Evolutionary conservation across 2,329 filamentous ascomycete genomes (phyloP), one percentile per base, ranked within the genome.

Genomic region (Calonectria fujianensis): DNA sequence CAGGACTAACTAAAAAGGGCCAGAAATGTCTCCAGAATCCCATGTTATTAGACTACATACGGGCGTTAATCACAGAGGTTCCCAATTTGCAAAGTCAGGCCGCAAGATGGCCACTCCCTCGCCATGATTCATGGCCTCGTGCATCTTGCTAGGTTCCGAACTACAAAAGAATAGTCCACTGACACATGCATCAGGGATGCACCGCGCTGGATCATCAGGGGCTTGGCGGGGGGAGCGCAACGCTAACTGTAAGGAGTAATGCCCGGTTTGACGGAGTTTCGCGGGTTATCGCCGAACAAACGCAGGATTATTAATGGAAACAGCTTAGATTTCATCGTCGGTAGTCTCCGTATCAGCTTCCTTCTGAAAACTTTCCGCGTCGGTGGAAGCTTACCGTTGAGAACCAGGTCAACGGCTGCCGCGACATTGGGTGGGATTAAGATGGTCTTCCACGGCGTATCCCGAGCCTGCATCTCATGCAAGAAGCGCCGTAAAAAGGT

Each of bases 401-500:
- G 13, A 1, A 13, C 9, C 24, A n/a, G 4, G 32, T 9, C n/a
- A 24, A 27, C 24, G 27, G 11, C n/a, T 16, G 24, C 20, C 6
- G 8, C 7, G 16, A 11, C 20, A 13, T 9, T 59, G 35, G 32
- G 5, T 2, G 27, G 27, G 3, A 8, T 16, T 0, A 37, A 35
- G 8, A 69, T 69, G 67, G 67, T 69, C 16, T 69, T 48, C 18
- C 37, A 69, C 8, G 67, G 67, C 2, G 11, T 45, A 20, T 69
- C 67, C 24, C 37, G 52, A 13, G 67, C 39, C 9, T 69, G 67
- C 27, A 57, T 31, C 29, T 59, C 67, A 2, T 69, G 67, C n/a
- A 69, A 69, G 24, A 48, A 50, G 51, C 67, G 67, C 13, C 67
- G 67, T 3, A 69, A 69, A 50, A 69, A 61, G 37, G 66, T 69